Base-by-base conservation (phyloP, 768 basidiomycete species). In the Pleurotus tuoliensis region DNA sequence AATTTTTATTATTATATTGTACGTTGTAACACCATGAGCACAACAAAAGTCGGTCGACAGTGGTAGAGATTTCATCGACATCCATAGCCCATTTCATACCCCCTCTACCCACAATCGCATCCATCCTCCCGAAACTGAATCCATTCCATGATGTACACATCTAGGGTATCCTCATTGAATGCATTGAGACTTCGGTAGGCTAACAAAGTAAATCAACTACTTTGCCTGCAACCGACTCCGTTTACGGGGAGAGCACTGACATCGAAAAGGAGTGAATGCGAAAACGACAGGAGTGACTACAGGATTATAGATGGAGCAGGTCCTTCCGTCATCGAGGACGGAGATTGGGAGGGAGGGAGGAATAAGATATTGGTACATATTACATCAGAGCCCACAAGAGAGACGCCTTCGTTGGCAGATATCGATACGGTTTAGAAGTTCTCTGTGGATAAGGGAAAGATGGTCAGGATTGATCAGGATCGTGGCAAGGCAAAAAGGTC, bases 391-490 rank as follows among this genome's bases (percentile, higher is more conserved):
- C 30, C 30, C 25, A 55, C 54, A 55, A 22, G 44, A 44, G 20
- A 44, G 20, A 44, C 41, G n/a, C 30, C 24, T 34, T 11, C 41
- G 4, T 22, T 13, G 25, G 6, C 15, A 24, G 53, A 47, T 4
- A 41, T 24, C 18, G 18, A 18, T n/a, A n/a, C 47, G 22, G 27
- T 59, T 64, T 68, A 73, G 61, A 73, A 73, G 56, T 73, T 73
- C 61, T 73, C 72, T 72, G 60, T 45, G 55, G 53, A 51, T 5
- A 47, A 25, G 15, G 18, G n/a, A 11, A 34, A 34, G 2, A 34
- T 0, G 11, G 30, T 34, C 30, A 34, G 30, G 9, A 34, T 11
- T 34, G 30, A 34, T 34, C 30, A 9, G 30, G 30, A 34, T 34
- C 0, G 30, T 11, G 5, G 47, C 39, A 38, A 47, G 13, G 30